A percentile compares a stretch with the other conserved stretches of the same genome.
These are phyloP conservation scores for Claviceps capensis DNA, from an alignment of 2,329 filamentous ascomycete species.

Conservation along the genomic window DNA sequence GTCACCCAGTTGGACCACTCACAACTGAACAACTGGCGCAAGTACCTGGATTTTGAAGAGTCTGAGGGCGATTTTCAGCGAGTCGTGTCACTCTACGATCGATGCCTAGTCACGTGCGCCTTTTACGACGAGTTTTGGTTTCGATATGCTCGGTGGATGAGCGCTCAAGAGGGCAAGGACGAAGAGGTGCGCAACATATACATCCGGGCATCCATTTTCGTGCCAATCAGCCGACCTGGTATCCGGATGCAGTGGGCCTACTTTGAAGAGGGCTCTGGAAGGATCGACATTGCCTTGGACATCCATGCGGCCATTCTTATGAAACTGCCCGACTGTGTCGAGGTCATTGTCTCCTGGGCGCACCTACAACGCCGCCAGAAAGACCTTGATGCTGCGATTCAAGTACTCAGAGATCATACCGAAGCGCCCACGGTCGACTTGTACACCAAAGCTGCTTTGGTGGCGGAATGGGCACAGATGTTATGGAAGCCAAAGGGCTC, in stretches of 20 bases:
- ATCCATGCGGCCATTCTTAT: constrained; percentile 73
- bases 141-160: constrained; percentile 93
- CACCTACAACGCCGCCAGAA: constrained; percentile 74
- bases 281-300: constrained; percentile 64
- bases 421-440: constrained; percentile 58
- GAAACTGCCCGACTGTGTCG: constrained; percentile 65
- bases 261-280: constrained; percentile 77
- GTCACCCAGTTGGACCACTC: constrained; percentile 80
- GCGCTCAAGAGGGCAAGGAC: constrained; percentile 61
- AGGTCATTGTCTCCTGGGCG: constrained; percentile 78
- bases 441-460: constrained; percentile 72
- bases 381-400: constrained; percentile 72
- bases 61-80: constrained; percentile 62
- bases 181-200: constrained; percentile 91
- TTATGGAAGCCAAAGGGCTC: constrained; percentile 80
- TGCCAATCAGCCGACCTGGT: constrained; percentile 72
- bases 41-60: constrained; percentile 95
- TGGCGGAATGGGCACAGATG: constrained; percentile 76
- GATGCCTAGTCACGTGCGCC: constrained; percentile 82
- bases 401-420: constrained; percentile 70
- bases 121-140: constrained; percentile 98
- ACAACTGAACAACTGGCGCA: constrained; percentile 82
- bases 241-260: constrained; percentile 85
- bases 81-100: constrained; percentile 77
- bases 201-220: constrained; percentile 75